phyloP scores from a whole-genome alignment of 1,284 basidiomycete species.

The Pyrrhoderma lamaoense region DNA sequence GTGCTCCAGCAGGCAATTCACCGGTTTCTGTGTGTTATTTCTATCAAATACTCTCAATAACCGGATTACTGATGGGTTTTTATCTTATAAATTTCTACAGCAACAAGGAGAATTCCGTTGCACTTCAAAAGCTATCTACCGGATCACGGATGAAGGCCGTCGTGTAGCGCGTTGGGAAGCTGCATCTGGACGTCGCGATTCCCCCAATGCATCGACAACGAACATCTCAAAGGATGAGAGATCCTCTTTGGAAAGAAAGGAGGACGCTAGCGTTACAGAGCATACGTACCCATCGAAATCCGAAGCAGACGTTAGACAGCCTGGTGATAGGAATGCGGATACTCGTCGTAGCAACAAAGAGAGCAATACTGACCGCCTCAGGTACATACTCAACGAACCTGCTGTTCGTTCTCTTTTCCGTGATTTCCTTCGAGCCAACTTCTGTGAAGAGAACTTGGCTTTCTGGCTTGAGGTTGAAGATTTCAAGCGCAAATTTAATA shows the following conservation, averaged over 20 bases:
- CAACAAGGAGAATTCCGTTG: constrained; percentile 93
- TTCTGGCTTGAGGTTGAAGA: constrained; percentile 98
- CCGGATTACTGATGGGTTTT: constrained; percentile 19
- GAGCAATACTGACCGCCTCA: constrained; percentile 85
- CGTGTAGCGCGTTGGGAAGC: constrained; percentile 78
- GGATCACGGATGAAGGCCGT: constrained; percentile 86
- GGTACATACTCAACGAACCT: constrained; percentile 91
- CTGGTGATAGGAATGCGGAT: constrained; percentile 62
- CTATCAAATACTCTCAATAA: constrained; percentile 12
- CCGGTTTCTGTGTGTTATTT: constrained; percentile 55
- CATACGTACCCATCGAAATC: constrained; percentile 32
- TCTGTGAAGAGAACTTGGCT: constrained; percentile 96
- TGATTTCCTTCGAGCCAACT: constrained; percentile 89
- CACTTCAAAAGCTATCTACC: constrained; percentile 91
- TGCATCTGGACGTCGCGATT: constrained; percentile 34
- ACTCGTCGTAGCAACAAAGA: constrained; percentile 58
- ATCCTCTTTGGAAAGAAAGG: constrained; percentile 36
- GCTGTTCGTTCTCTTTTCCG: constrained; percentile 86
- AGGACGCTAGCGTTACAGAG: constrained; percentile 37
- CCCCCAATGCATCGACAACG: constrained; percentile 58
- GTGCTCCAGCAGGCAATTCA: constrained; percentile 58
- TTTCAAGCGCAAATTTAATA: constrained; percentile 93
- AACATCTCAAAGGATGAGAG: constrained; percentile 42
- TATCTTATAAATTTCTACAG: constrained; percentile 31
- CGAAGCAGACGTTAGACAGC: constrained; percentile 42